These are phyloP conservation scores for Pleurotus sapidus DNA, from an alignment of 768 basidiomycete species.

Conservation along the genomic window DNA sequence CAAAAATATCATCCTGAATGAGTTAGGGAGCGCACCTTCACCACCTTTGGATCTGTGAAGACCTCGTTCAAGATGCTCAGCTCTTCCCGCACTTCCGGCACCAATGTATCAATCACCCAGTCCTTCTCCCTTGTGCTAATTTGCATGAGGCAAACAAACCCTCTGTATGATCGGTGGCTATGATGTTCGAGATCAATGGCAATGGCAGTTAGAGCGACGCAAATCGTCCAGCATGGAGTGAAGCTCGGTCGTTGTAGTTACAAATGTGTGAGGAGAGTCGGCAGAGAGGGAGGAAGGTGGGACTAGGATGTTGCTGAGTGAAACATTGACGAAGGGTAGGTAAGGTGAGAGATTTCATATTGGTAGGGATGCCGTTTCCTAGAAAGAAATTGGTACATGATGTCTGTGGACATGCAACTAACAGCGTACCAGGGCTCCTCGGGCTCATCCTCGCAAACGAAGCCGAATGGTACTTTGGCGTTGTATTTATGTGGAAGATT, in stretches of 20 bases:
- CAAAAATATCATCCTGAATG: neutral
- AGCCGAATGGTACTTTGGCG: slow-evolving; percentile 79
- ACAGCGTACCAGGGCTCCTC: slow-evolving; percentile 1
- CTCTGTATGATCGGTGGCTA: slow-evolving; percentile 77
- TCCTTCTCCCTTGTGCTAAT: slow-evolving; percentile 82
- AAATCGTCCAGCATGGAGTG: slow-evolving; percentile 65
- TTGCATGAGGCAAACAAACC: slow-evolving; percentile 94
- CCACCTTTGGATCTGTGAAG: slow-evolving; percentile 78
- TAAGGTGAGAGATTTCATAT: slow-evolving; percentile 76
- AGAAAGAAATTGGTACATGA: neutral
- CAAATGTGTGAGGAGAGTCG: slow-evolving; percentile 66
- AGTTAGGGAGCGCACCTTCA: slow-evolving; percentile 61
- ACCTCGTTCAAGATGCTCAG: slow-evolving; percentile 76
- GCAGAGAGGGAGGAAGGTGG: slow-evolving; percentile 54
- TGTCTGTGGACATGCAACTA: slow-evolving; percentile 11
- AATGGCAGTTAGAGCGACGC: slow-evolving; percentile 63
- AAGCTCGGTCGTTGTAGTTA: slow-evolving; percentile 57
- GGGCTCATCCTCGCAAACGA: slow-evolving; percentile 24
- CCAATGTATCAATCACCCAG: slow-evolving; percentile 83
- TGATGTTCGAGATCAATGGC: slow-evolving; percentile 97
- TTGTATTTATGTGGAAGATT: slow-evolving; percentile 75
- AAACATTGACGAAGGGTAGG: slow-evolving; percentile 72
- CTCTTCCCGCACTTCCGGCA: slow-evolving; percentile 58
- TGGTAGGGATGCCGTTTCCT: slow-evolving; percentile 74
- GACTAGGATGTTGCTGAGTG: slow-evolving; percentile 42